Base-by-base conservation (phyloP, 768 basidiomycete species). In the Suillus weaverae region DNA sequence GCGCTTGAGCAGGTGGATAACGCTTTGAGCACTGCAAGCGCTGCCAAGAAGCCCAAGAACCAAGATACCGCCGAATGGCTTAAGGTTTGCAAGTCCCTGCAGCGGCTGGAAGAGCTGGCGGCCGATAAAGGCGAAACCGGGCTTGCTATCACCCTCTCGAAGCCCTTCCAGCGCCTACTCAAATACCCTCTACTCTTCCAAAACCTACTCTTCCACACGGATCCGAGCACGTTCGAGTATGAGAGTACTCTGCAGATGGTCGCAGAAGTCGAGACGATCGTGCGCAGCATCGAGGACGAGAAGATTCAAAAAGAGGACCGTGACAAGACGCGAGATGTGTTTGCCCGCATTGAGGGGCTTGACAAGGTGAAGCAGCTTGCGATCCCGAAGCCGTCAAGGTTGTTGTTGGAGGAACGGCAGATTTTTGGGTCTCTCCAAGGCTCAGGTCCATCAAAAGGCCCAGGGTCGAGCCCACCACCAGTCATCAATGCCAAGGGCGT, bases 151-250 rank as follows among this genome's bases (percentile, higher is more conserved):
- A 94, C 94, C 0, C 82, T 99, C 11, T 96, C 94, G 22, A 99
- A 99, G 75, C 97, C 97, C 3, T 97, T 99, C 80, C 97, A 99
- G 73, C 87, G 97, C 48, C 82, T 99, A 39, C 86, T 97, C 73
- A 99, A 99, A 76, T 97, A 99, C 76, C 97, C 97, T 5, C 84
- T 99, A 39, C 86, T 99, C 55, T 98, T 99, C 80, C 97, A 99
- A 78, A 98, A 97, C 75, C 84, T 98, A 18, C 86, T 99, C 62
- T 98, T 91, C 79, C 94, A 95, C 78, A 97, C 97, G 20, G 97
- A 99, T 70, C 95, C 97, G 2, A 95, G 94, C 67, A 95, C 96
- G 4, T 95, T 91, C 71, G 97, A 99, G 78, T 99, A 97, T 73
- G 97, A 99, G 76, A 91, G 90, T 72, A 97, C 96, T 14, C 81